Percentiles rank a stretch among this genome's conserved stretches.
Conservation (phyloP, 345 rosid species). For the Eucalyptus tenuipes region DNA sequence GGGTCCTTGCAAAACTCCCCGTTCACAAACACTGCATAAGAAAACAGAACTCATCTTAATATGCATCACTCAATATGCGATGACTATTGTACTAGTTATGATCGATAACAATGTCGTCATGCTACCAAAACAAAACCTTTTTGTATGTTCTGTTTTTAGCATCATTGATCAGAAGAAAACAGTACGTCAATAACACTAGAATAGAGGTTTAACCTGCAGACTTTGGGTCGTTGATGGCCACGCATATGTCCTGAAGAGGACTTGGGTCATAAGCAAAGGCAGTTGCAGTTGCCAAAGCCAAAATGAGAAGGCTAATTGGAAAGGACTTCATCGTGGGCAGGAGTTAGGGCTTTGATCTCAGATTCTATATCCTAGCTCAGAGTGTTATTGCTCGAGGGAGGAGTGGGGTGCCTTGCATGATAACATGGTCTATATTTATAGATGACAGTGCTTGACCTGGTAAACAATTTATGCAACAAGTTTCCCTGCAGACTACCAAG, state of each 20-base stretch:
- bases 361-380: not conserved
- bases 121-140: not conserved
- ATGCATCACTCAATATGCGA: not conserved
- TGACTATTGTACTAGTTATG: not conserved
- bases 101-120: not conserved
- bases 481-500: not conserved
- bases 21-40: slow-evolving; percentile 18
- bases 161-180: not conserved
- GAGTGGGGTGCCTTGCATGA: not conserved
- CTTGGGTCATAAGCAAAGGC: slow-evolving; percentile 8
- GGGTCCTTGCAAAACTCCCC: slow-evolving; percentile 32
- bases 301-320: not conserved
- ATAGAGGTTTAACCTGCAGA: not conserved
- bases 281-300: not conserved
- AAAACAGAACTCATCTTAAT: not conserved
- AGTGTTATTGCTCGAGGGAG: not conserved
- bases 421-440: not conserved
- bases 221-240: not conserved
- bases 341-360: not conserved
- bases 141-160: not conserved
- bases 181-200: not conserved
- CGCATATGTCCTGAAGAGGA: slow-evolving; percentile 19
- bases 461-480: not conserved
- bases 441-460: not conserved
- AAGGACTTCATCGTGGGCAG: not conserved